Percentiles rank a stretch among this genome's conserved stretches.
phyloP scores from a whole-genome alignment of 2,329 filamentous ascomycete species.

The Pleomassaria siparia region DNA sequence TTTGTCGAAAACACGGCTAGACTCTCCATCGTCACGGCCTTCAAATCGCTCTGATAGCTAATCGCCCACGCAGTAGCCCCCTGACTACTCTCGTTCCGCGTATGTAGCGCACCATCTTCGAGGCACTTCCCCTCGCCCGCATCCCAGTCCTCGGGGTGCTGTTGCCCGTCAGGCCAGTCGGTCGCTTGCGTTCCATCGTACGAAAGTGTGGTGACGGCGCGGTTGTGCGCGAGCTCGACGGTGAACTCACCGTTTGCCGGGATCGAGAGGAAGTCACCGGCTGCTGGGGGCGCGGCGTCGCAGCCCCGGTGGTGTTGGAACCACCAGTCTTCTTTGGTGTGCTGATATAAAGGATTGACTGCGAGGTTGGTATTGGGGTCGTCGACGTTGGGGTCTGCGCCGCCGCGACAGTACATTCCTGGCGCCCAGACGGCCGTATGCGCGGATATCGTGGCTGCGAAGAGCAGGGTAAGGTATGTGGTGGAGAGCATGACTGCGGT shows the following conservation, averaged over 20 bases:
- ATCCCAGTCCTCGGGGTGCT: conserved; percentile 51
- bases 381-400: conserved; percentile 31
- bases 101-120: conserved; percentile 51
- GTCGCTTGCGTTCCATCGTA: conserved; percentile 43
- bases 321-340: conserved; percentile 53
- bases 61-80: conserved; percentile 56
- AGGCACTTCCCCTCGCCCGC: conserved; percentile 38
- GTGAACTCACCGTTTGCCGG: conserved; percentile 53
- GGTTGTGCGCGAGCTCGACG: conserved; percentile 55
- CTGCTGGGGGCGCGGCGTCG: conserved; percentile 42
- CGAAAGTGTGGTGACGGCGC: conserved; percentile 51
- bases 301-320: conserved; percentile 55
- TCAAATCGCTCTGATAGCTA: conserved; percentile 52
- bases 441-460: conserved; percentile 25
- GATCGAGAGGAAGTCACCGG: conserved; percentile 47
- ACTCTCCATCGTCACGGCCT: conserved; percentile 53
- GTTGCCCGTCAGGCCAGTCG: conserved; percentile 52
- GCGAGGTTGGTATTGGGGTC: conserved; percentile 49
- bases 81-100: conserved; percentile 47
- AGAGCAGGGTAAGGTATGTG: conserved; percentile 13
- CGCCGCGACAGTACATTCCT: conserved; percentile 47
- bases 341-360: conserved; percentile 51
- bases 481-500: conserved; percentile 16
- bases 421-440: conserved; percentile 43
- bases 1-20: conserved; percentile 54